Conservation (phyloP, 345 rosid genomes). For the Arabis alpina region DNA sequence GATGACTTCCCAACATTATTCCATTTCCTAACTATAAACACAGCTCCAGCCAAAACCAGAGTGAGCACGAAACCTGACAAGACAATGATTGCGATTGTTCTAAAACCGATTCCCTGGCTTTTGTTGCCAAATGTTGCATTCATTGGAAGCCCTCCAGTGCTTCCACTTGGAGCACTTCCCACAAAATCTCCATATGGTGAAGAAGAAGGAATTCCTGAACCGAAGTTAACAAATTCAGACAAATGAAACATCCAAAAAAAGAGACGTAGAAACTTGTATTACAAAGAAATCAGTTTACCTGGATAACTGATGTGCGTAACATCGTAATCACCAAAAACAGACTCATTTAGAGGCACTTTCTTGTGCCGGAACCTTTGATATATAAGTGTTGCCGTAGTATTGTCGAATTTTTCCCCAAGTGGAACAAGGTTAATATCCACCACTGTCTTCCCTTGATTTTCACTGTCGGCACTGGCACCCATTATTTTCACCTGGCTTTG, state of each 20-base stretch:
- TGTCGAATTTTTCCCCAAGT: slow-evolving; percentile 96
- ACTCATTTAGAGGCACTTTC: slow-evolving; percentile 72
- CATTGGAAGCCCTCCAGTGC: slow-evolving; percentile 71
- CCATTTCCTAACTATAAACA: slow-evolving; percentile 73
- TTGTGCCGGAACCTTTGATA: slow-evolving; percentile 76
- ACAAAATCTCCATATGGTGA: slow-evolving; percentile 59
- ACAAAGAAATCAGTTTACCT: slow-evolving; percentile 55
- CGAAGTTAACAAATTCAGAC: slow-evolving; percentile 31
- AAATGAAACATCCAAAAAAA: slow-evolving; percentile 19
- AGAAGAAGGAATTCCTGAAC: slow-evolving; percentile 85
- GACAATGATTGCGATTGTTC: slow-evolving; percentile 70
- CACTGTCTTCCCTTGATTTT: slow-evolving; percentile 81
- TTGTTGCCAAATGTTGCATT: slow-evolving; percentile 63
- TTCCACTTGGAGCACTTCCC: slow-evolving; percentile 75
- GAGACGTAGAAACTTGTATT: slow-evolving; percentile 25
- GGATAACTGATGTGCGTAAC: slow-evolving; percentile 77
- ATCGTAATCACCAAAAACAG: slow-evolving; percentile 86
- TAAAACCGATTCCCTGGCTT: slow-evolving; percentile 70
- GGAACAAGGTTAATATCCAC: slow-evolving; percentile 96
- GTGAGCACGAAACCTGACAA: slow-evolving; percentile 82
- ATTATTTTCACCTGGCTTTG: slow-evolving; percentile 98
- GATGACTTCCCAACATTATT: slow-evolving; percentile 78
- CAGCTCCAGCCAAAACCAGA: slow-evolving; percentile 72
- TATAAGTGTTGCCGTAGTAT: slow-evolving; percentile 85
- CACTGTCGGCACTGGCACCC: slow-evolving; percentile 96